Base-by-base conservation (phyloP, 2,329 filamentous ascomycete species). In the Penicillium sp. region DNA sequence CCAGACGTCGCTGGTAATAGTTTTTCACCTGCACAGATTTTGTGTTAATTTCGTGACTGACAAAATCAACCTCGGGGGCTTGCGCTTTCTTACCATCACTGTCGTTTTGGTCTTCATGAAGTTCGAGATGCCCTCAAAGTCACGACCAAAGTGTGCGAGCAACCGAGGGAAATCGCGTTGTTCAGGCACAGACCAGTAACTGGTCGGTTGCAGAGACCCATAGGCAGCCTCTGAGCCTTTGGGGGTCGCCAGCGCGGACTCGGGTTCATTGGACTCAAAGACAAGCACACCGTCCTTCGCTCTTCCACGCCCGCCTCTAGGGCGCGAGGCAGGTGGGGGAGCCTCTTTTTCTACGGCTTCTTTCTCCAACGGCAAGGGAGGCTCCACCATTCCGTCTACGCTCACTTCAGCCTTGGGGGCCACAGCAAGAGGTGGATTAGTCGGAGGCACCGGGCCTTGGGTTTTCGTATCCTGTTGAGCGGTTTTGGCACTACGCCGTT, bases 121-220 rank as follows among this genome's bases (percentile, higher is more conserved):
- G 41, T 77, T 74, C 4, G 80, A 79, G 56, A 82, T 82, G 14
- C 74, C 77, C 57, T 79, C 77, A 61, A 79, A 82, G 66, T 82
- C 77, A 33, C 73, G 76, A 19, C 80, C 80, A 68, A 78, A 82
- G 63, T 81, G 77, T 16, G 71, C 73, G 39, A 82, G 66, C 43
- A 81, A 65, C 14, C 73, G 72, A 2, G 76, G 75, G 58, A 82
- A 82, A 60, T 82, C 79, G 39, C 75, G 72, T 61, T 79, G 75
- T 63, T 82, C 80, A 13, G 79, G 78, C 16, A 82, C 80, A 59
- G 80, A 82, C 80, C 80, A 82, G 66, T 82, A 82, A 58, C 80
- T 82, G 4, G 78, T 81, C 33, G 79, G 77, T 54, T 79, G 77
- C 59, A 75, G 65, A 10, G 73, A 73, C 14, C 73, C 74, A 63